Evolutionary conservation across 495 filamentous ascomycete species (phyloP).

Genomic region (Aspergillus nidulans): DNA sequence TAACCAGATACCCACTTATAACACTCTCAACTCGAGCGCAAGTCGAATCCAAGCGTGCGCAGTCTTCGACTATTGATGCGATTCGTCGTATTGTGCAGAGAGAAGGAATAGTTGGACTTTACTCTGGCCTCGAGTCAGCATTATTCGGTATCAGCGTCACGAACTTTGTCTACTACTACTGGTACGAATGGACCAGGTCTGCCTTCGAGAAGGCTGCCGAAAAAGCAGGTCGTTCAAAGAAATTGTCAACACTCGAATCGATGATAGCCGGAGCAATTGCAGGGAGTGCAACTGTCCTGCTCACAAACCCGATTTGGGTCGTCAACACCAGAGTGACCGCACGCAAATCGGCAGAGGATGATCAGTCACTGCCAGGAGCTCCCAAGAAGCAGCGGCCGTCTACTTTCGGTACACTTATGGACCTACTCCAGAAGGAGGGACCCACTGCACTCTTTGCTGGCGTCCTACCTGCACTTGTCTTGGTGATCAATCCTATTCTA

Average conservation of each 20-base stretch:
- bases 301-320: conserved; percentile 99
- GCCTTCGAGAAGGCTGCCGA: conserved; percentile 79
- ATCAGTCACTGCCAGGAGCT: conserved; percentile 49
- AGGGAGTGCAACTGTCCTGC: conserved; percentile 85
- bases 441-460: conserved; percentile 81
- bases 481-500: conserved; percentile 96
- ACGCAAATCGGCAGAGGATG: conserved; percentile 56
- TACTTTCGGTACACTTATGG: conserved; percentile 73
- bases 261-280: conserved; percentile 97
- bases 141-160: conserved; percentile 97
- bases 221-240: conserved; percentile 71
- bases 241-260: conserved; percentile 81
- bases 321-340: conserved; percentile 98
- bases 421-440: conserved; percentile 75
- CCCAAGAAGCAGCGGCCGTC: conserved; percentile 51
- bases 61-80: conserved; percentile 74
- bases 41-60: conserved; percentile 90
- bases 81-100: conserved; percentile 82
- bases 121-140: conserved; percentile 82
- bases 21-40: conserved; percentile 97
- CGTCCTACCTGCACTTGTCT: conserved; percentile 83
- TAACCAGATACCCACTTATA: conserved; percentile 80
- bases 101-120: conserved; percentile 84
- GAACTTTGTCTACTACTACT: conserved; percentile 99
- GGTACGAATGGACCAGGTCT: conserved; percentile 95